Base-by-base conservation (phyloP, 2,329 filamentous ascomycete species). In the Dactylellina leptospora region DNA sequence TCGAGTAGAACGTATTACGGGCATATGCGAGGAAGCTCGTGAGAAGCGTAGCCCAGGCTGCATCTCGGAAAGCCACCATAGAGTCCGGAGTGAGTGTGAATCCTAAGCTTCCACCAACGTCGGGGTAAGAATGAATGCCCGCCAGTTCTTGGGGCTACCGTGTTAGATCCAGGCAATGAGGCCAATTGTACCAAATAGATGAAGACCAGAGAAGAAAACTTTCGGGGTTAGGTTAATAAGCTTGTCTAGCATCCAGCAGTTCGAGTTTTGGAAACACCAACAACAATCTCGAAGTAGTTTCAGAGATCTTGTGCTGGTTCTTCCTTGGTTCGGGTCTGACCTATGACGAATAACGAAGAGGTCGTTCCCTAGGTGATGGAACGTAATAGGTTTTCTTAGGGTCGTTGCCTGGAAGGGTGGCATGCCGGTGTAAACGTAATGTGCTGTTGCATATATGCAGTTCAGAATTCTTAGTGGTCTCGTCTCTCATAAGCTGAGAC, bases 341-440 rank as follows among this genome's bases (percentile, higher is more conserved):
- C 28, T 33, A 33, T 5, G 28, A 33, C 28, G 28, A 33, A 33
- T 6, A 33, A 33, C 5, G 28, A 11, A 33, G 28, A 6, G 11
- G 11, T 11, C 28, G 93, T 78, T 97, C 95, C 76, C 93, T 85
- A 0, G 95, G 95, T 20, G 93, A 93, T 0, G 95, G 95, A 76
- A 99, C 97, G 40, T 92, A 89, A 42, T 97, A 82, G 0, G 92
- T 87, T 33, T 88, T 87, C 88, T 62, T 23, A 20, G 44, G 44
- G 3, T 47, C 44, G 23, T 47, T 47, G 44, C 23, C 23, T 20
- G 44, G 44, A 20, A 47, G 44, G 9, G 44, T 47, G 18, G 44
- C 44, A 23, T 47, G n/a, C 44, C n/a, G 44, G 44, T 3, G 44
- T 4, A 47, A 47, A 47, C 10, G 44, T 47, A 22, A 47, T 47